phyloP scores from a whole-genome alignment of 1,284 basidiomycete genomes.

The Caloboletus firmus region DNA sequence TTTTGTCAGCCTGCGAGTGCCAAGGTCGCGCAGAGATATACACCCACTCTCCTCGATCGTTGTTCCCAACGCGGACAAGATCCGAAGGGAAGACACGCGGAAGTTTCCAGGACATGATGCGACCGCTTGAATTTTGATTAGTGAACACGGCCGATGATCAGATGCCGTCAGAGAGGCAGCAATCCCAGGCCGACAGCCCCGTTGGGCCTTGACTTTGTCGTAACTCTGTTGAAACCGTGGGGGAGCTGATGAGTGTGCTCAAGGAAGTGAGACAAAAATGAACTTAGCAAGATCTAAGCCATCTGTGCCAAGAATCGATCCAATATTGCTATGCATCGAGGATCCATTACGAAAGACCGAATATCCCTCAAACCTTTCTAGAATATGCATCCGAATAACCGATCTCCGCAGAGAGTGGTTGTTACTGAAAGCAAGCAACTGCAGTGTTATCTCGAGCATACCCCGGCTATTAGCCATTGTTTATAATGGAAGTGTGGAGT shows the following conservation, averaged over 20 bases:
- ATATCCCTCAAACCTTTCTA: neutral
- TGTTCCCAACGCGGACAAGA: slow-evolving; percentile 4
- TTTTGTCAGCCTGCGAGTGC: neutral
- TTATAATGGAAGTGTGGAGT: too few relatives aligned
- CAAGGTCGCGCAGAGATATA: slow-evolving; percentile 6
- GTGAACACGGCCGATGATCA: slow-evolving; percentile 7
- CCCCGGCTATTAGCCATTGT: neutral
- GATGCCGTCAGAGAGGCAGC: neutral
- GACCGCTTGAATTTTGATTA: slow-evolving; percentile 3
- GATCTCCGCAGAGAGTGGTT: neutral
- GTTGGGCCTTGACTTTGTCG: neutral
- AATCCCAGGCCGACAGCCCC: neutral
- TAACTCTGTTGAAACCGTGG: neutral
- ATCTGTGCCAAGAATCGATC: neutral
- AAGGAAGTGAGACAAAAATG: neutral
- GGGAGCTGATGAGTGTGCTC: neutral
- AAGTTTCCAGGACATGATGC: neutral
- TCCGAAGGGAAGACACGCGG: slow-evolving; percentile 8
- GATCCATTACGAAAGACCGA: neutral
- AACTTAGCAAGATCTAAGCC: neutral
- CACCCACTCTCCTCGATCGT: slow-evolving; percentile 7
- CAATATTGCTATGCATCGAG: neutral
- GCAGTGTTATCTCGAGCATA: neutral
- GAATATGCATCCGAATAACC: neutral
- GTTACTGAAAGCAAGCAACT: neutral